phyloP scores from a whole-genome alignment of 2,329 filamentous ascomycete species.

The Fusarium sp. region DNA sequence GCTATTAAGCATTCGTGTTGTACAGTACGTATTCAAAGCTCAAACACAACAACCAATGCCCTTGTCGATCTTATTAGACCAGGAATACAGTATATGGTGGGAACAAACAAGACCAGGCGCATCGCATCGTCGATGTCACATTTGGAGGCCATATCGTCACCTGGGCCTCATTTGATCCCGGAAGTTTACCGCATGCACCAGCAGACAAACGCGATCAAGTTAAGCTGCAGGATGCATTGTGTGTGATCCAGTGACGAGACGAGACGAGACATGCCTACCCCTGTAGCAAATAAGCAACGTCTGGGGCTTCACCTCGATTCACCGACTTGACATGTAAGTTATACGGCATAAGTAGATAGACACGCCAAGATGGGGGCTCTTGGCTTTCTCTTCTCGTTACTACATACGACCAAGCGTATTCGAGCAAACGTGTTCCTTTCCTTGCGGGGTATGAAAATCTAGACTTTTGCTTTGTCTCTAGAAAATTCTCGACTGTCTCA shows the following conservation, averaged over 20 bases:
- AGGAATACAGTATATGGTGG: not conserved
- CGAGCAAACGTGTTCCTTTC: conserved; percentile 13
- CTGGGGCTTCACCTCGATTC: conserved; percentile 34
- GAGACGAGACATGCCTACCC: not conserved
- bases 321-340: conserved; percentile 20
- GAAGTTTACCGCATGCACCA: conserved; percentile 24
- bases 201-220: not conserved
- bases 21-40: not conserved
- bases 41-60: not conserved
- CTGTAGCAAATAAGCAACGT: not conserved
- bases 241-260: not conserved
- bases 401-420: conserved; percentile 8
- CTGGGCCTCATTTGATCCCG: conserved; percentile 13
- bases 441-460: conserved; percentile 18
- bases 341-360: conserved; percentile 1
- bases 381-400: conserved; percentile 8
- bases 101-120: conserved; percentile 8
- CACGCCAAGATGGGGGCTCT: conserved; percentile 22
- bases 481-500: conserved; percentile 1
- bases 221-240: not conserved
- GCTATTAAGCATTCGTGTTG: not conserved
- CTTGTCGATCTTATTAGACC: conserved; percentile 12
- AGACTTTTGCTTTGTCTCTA: not conserved
- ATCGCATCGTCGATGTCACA: conserved; percentile 15
- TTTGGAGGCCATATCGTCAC: conserved; percentile 18